Conservation (phyloP, 306 rosid genomes). For the Elaeagnus macrophylla region DNA sequence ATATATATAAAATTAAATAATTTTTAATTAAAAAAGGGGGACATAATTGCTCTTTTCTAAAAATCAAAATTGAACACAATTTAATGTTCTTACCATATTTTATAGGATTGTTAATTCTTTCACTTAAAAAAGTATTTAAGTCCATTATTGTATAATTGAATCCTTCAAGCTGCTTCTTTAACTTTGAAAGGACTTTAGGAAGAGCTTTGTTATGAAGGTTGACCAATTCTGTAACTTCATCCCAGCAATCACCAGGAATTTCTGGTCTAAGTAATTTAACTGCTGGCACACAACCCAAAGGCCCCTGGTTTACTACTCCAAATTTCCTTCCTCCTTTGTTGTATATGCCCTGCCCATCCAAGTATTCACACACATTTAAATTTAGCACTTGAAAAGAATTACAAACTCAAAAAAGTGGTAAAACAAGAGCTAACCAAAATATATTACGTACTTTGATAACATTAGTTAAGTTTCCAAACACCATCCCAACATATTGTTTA, state of each 20-base stretch:
- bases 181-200: constrained; percentile 1
- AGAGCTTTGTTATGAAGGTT: constrained; percentile 12
- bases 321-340: constrained; percentile 30
- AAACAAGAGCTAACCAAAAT: background rate
- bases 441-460: too few relatives aligned
- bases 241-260: constrained; percentile 8
- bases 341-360: constrained; percentile 15
- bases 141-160: constrained; percentile 18
- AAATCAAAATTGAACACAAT: background rate
- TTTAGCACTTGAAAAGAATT: background rate
- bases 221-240: background rate
- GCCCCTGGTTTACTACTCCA: constrained; percentile 4
- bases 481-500: too few relatives aligned
- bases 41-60: too few relatives aligned
- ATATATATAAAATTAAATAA: too few relatives aligned
- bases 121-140: background rate
- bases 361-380: background rate
- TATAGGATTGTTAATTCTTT: constrained; percentile 26
- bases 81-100: constrained; percentile 29
- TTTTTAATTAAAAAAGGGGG: too few relatives aligned
- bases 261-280: constrained; percentile 1
- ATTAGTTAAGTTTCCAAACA: too few relatives aligned
- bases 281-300: constrained; percentile 7
- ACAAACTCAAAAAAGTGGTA: background rate
- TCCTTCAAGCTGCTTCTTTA: constrained; percentile 3